Evolutionary conservation across 2,329 filamentous ascomycete genomes (phyloP), one percentile per base, ranked within the genome.

Genomic region (Fusarium azukiicola): DNA sequence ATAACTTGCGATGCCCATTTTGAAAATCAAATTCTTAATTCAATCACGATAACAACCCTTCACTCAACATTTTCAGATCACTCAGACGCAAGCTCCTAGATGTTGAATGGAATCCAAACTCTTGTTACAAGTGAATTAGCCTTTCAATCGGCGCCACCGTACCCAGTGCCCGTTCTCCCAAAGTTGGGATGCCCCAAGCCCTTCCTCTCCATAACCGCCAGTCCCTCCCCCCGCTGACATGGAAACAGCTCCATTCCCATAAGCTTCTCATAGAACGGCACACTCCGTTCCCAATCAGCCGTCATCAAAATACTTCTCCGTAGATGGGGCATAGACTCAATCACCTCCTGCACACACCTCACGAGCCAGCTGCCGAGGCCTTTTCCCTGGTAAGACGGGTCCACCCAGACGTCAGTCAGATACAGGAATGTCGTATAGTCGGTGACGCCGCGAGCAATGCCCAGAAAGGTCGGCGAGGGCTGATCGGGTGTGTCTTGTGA

Each of bases 381-480:
- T 11, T 88, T 86, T 1, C 91, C 90, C 81, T 93, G 93, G 73
- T 92, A 90, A 27, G 88, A 86, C 0, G 90, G 87, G 2, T 91
- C 83, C 6, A 96, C 86, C 84, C 93, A 96, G 1, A 95, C 91
- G 77, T 96, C 94, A 2, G 94, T 94, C 17, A 87, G 69, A 40
- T 95, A 96, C 5, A 90, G 91, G 78, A 95, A 93, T 0, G 94
- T 94, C 14, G 91, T 88, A 74, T 90, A 90, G 82, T 96, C 95
- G 1, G 94, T 96, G 64, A 96, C 86, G 10, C 94, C 84, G 21
- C 94, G 82, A 5, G 84, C 81, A 40, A 87, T 78, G 6, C 86
- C 86, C 5, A 87, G 74, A 17, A 87, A 71, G 1, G 21, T 80
- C 0, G 5, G 2, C 1, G 16, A 14, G 2, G 14, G 2, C 2